Evolutionary conservation across 495 filamentous ascomycete genomes (phyloP).

Genomic region (Hyaloscypha hepaticicola): DNA sequence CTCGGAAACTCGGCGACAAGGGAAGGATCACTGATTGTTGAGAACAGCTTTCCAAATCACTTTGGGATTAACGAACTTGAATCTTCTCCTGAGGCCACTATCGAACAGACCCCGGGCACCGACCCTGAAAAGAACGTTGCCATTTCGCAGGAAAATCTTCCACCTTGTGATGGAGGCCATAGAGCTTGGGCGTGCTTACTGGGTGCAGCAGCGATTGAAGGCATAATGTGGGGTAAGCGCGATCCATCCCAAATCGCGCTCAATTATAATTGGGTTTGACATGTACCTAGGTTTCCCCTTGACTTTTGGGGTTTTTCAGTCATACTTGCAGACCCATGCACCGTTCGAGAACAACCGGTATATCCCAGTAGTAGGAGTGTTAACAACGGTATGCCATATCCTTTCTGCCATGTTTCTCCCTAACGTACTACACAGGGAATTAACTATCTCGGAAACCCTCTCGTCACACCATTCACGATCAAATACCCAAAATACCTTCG

Average conservation of each 20-base stretch:
- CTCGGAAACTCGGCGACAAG: background rate
- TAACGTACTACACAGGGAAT: conserved; percentile 7
- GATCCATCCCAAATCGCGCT: conserved; percentile 41
- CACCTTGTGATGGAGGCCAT: conserved; percentile 51
- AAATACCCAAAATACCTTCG: conserved; percentile 5
- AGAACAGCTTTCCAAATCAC: background rate
- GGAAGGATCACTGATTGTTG: background rate
- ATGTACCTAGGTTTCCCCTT: conserved; percentile 7
- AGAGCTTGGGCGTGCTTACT: conserved; percentile 64
- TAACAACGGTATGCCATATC: conserved; percentile 35
- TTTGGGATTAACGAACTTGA: background rate
- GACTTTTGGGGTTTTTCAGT: conserved; percentile 51
- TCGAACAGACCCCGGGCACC: too few species aligned
- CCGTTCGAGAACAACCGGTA: conserved; percentile 38
- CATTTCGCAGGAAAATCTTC: background rate
- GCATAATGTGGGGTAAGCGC: conserved; percentile 60
- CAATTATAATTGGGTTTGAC: background rate
- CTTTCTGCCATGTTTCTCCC: background rate
- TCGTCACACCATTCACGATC: conserved; percentile 35
- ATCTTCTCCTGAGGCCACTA: background rate
- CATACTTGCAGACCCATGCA: conserved; percentile 40
- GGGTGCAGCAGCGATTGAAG: conserved; percentile 60
- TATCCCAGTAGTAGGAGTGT: conserved; percentile 44
- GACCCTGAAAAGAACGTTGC: too few species aligned
- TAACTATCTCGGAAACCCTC: conserved; percentile 7